Percentiles rank a stretch among this genome's conserved stretches.
Evolutionary conservation across 2,329 filamentous ascomycete species (phyloP).

Genomic region (Apiospora koreana): DNA sequence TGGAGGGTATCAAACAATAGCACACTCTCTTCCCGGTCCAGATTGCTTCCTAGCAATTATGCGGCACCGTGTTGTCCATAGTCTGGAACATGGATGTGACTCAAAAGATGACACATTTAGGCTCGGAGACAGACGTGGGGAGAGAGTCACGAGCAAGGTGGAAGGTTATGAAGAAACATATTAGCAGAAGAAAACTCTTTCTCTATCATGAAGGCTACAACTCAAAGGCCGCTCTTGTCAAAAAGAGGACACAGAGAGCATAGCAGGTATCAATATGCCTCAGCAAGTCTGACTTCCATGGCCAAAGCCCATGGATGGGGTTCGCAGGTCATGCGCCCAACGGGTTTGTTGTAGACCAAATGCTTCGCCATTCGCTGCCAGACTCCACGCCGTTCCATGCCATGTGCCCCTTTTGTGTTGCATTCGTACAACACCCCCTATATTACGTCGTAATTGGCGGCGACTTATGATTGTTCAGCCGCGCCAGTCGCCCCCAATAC

Average conservation of each 20-base stretch:
- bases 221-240: background rate
- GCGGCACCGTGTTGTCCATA: too few species aligned
- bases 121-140: background rate
- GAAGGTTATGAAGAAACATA: background rate
- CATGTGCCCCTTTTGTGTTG: slow-evolving; percentile 6
- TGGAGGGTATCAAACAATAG: background rate
- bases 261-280: slow-evolving; percentile 7
- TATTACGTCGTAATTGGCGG: slow-evolving; percentile 6
- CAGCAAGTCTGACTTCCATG: background rate
- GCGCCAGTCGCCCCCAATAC: background rate
- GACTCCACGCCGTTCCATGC: background rate
- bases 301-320: background rate
- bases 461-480: background rate
- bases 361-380: background rate
- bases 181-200: slow-evolving; percentile 7
- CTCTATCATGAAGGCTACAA: slow-evolving; percentile 7
- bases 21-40: background rate
- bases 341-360: slow-evolving; percentile 9
- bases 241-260: background rate
- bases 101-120: background rate
- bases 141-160: background rate
- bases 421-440: background rate
- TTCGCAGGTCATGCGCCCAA: background rate
- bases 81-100: too few species aligned
- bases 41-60: too few species aligned